Evolutionary conservation across 495 filamentous ascomycete genomes (phyloP), one percentile per base, ranked within the genome.

Genomic region (Lasiosphaeriaceae sp.): DNA sequence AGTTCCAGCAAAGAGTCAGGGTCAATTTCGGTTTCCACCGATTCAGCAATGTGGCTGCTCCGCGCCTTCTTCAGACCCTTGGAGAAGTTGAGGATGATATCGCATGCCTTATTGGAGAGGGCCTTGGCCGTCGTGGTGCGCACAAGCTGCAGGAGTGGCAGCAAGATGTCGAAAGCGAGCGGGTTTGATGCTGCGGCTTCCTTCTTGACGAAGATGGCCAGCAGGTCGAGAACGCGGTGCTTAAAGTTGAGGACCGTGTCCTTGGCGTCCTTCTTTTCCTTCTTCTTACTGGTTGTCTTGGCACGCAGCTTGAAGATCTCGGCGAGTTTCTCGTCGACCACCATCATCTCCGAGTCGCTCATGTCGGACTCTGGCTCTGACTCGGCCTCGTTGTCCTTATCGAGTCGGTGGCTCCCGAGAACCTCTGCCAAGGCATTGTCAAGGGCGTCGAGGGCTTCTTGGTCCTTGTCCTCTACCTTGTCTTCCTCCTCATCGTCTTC

Each of bases 261-360:
- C 64, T 89, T 90, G 46, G 94, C 90, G 56, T 90, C 87, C 67
- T 88, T 90, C 56, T 86, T 86, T 66, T 94, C 88, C 66, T 89
- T 83, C 70, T 90, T 90, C 69, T 89, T 87, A 57, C 59, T 69
- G n/a, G 65, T 61, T 6, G 66, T 75, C 61, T 81, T 85, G 39
- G 66, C 63, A 45, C 86, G 82, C 55, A 93, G 86, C 54, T 83
- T 79, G 79, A 97, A 96, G 48, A 97, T 87, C 55, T 88, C 86
- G 52, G 84, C 80, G 17, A 98, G 82, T 59, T 89, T 85, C 17
- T 80, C 80, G 68, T 98, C 94, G 29, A 97, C 74, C 12, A 84
- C 85, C 73, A 96, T 86, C 94, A 98, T 98, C 65, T 96, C 89
- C 41, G 91, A 90, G 73, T 97, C 94, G 53, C 90, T 85, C 89